A percentile compares a stretch with the other conserved stretches of the same genome.
These are phyloP conservation scores for Gastrolobium bilobum DNA, from an alignment of 306 rosid genomes.

Conservation along the genomic window DNA sequence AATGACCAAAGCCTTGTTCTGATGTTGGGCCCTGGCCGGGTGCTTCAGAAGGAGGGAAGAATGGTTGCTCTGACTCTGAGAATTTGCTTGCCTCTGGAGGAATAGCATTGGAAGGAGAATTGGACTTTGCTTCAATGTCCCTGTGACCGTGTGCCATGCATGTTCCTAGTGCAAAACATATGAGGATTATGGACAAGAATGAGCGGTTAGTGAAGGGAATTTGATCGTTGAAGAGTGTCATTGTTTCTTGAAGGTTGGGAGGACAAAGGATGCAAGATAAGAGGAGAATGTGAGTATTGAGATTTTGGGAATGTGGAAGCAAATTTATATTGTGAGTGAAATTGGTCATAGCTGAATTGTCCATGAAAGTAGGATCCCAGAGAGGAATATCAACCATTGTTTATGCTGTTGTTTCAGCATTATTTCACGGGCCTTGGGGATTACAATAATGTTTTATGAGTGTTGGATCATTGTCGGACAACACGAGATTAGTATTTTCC, in stretches of 20 bases:
- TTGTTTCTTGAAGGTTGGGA: background rate
- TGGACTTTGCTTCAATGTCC: background rate
- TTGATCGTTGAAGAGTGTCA: constrained; percentile 23
- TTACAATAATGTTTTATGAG: no score
- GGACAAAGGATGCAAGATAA: background rate
- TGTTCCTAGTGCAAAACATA: background rate
- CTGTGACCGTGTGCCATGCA: constrained; percentile 1
- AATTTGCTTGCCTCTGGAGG: background rate
- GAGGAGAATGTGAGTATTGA: background rate
- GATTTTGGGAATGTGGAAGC: background rate
- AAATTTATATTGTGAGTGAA: constrained; percentile 25
- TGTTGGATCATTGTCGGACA: no score
- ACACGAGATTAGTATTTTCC: no score
- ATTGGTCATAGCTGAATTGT: background rate
- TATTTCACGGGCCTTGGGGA: constrained; percentile 31
- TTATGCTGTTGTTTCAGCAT: constrained; percentile 22
- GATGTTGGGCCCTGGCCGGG: background rate
- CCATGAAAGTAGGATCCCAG: constrained; percentile 32
- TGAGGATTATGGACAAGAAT: background rate
- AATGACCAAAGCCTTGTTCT: background rate
- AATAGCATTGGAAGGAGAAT: background rate
- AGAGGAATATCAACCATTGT: constrained; percentile 19
- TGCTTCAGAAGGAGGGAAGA: background rate
- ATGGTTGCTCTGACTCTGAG: background rate
- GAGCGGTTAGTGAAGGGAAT: background rate